A percentile compares a stretch with the other conserved stretches of the same genome.
Evolutionary conservation across 2,329 filamentous ascomycete genomes (phyloP).

Genomic region (Tolypocladium album): DNA sequence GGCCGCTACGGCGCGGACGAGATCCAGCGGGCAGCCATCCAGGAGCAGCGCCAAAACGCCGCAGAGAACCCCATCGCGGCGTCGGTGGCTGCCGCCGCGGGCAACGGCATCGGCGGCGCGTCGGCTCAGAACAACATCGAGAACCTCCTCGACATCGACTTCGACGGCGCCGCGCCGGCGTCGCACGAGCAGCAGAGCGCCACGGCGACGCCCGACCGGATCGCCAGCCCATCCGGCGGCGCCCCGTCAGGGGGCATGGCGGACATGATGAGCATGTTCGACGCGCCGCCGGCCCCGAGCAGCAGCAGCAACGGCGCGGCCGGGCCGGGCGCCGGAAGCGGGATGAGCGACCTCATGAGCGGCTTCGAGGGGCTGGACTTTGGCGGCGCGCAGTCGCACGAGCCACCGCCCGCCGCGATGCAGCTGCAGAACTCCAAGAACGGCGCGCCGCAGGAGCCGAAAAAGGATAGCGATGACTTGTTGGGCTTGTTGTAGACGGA

Average conservation of each 20-base stretch:
- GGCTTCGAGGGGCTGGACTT: constrained; percentile 79
- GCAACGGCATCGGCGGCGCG: constrained; percentile 49
- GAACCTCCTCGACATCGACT: constrained; percentile 92
- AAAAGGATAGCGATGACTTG: constrained; percentile 53
- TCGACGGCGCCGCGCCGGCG: constrained; percentile 88
- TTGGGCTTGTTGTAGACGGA: constrained; percentile 27
- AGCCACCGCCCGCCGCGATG: constrained; percentile 54
- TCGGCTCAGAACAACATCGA: constrained; percentile 69
- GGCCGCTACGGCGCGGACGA: constrained; percentile 89
- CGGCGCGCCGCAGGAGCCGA: constrained; percentile 27
- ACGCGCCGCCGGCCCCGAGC: constrained; percentile 47
- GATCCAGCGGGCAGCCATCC: constrained; percentile 89
- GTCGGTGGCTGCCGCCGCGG: constrained; percentile 60
- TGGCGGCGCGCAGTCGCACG: constrained; percentile 40
- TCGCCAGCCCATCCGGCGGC: constrained; percentile 48
- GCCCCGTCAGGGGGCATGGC: constrained; percentile 39
- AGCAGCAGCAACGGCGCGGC: constrained; percentile 20
- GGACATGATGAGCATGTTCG: constrained; percentile 61
- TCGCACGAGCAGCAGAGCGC: constrained; percentile 53
- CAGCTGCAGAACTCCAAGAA: constrained; percentile 35
- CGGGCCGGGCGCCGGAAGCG: constrained; percentile 32
- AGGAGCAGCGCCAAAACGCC: constrained; percentile 87
- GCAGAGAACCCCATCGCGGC: constrained; percentile 91
- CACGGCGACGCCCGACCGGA: constrained; percentile 56
- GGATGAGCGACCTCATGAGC: constrained; percentile 80